Conservation (phyloP, 805 yeast genomes). For the Myxozyma nipponensis region DNA sequence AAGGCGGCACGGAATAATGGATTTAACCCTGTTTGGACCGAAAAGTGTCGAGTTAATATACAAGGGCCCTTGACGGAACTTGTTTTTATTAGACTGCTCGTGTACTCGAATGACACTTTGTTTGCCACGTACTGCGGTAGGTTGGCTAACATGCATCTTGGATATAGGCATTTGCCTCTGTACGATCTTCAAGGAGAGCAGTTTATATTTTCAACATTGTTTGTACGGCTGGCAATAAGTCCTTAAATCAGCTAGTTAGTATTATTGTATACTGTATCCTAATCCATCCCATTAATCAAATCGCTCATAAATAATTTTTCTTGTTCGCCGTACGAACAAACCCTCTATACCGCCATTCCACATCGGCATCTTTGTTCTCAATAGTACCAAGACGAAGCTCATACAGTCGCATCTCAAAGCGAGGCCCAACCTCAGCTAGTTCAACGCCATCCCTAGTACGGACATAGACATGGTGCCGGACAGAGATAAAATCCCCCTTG, state of each 20-base stretch:
- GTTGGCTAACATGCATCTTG: constrained; percentile 54
- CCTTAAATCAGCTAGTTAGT: not conserved
- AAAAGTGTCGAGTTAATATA: constrained; percentile 46
- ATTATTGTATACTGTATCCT: not conserved
- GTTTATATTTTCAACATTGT: constrained; percentile 55
- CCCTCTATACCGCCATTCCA: constrained; percentile 94
- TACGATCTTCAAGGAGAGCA: constrained; percentile 80
- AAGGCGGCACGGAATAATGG: constrained; percentile 60
- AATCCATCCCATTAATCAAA: not conserved
- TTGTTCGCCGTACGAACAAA: constrained; percentile 94
- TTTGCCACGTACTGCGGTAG: constrained; percentile 63
- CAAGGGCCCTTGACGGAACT: constrained; percentile 33
- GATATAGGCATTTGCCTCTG: constrained; percentile 72
- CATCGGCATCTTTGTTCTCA: constrained; percentile 93
- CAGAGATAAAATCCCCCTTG: constrained; percentile 85
- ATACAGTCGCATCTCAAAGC: constrained; percentile 92
- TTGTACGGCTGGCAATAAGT: constrained; percentile 36
- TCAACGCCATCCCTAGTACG: constrained; percentile 85
- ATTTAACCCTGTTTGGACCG: constrained; percentile 82
- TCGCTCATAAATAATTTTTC: constrained; percentile 73
- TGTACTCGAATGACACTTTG: constrained; percentile 33
- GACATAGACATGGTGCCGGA: constrained; percentile 92
- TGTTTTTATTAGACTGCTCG: constrained; percentile 38
- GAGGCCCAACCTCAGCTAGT: constrained; percentile 95
- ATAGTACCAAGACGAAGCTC: constrained; percentile 85